Evolutionary conservation across 192 early-diverging fungal genomes (phyloP).

Genomic region (Backusella macrospora): DNA sequence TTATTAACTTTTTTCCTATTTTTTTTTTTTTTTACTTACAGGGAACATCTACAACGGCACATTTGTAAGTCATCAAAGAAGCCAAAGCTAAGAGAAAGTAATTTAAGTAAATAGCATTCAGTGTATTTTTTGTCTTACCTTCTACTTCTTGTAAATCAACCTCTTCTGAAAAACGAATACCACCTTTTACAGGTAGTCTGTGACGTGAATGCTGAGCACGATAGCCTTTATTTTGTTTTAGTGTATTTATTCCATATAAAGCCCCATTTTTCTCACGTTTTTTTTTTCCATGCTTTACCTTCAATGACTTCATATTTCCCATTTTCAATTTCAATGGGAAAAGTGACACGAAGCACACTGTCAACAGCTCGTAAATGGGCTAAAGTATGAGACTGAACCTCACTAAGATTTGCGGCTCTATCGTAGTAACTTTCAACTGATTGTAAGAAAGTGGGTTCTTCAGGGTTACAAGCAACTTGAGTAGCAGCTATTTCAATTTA

Average conservation of each 20-base stretch:
- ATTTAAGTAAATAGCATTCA: too few species aligned
- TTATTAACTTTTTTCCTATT: too few species aligned
- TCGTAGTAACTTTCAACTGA: constrained; percentile 75
- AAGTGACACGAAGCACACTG: constrained; percentile 72
- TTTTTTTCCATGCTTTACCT: constrained; percentile 19
- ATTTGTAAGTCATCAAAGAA: constrained; percentile 85
- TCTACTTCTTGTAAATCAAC: constrained; percentile 83
- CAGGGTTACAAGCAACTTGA: constrained; percentile 58
- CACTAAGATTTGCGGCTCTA: constrained; percentile 67
- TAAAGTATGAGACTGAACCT: constrained; percentile 59
- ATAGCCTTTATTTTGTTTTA: constrained; percentile 50
- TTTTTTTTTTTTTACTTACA: constrained; percentile 51
- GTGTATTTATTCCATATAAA: background rate
- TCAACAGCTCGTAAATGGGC: constrained; percentile 74
- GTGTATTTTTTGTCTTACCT: constrained; percentile 22
- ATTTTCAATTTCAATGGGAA: constrained; percentile 70
- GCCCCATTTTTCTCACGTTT: background rate
- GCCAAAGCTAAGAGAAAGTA: constrained; percentile 57
- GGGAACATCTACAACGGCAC: constrained; percentile 84
- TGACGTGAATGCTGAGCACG: constrained; percentile 86
- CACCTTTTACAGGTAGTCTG: constrained; percentile 77
- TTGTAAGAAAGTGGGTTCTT: constrained; percentile 73
- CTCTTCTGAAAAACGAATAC: constrained; percentile 76
- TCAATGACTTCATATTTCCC: constrained; percentile 70
- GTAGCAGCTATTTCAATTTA: constrained; percentile 41